Conservation (phyloP, 345 rosid genomes). For the Aethionema arabicum region DNA sequence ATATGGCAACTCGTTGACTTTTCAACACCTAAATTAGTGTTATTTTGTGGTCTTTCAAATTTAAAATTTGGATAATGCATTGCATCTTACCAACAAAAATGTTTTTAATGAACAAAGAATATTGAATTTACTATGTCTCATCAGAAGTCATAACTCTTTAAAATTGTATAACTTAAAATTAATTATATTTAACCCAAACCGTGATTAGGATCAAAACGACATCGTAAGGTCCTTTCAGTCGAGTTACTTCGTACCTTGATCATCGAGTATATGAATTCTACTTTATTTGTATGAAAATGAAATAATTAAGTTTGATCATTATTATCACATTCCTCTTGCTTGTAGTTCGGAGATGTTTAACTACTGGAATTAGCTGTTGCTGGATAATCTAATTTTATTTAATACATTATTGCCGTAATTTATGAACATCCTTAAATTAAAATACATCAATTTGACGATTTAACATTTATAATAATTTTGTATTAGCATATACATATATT, state of each 20-base stretch:
- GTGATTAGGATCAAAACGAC: too few species aligned
- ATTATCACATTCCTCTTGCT: slow-evolving; percentile 29
- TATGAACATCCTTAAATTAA: slow-evolving; percentile 4
- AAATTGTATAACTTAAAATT: too few species aligned
- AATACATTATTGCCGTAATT: slow-evolving; percentile 8
- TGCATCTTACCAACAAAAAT: too few species aligned
- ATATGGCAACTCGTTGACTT: background rate
- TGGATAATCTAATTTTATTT: background rate
- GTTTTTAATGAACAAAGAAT: too few species aligned
- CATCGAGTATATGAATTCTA: background rate
- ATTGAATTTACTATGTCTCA: too few species aligned
- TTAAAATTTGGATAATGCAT: background rate
- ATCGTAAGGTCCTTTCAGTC: too few species aligned
- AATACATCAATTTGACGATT: slow-evolving; percentile 1
- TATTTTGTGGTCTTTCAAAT: background rate
- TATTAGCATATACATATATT: slow-evolving; percentile 10
- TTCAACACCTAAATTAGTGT: background rate
- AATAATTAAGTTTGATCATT: background rate
- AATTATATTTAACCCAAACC: too few species aligned
- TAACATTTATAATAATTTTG: slow-evolving; percentile 6
- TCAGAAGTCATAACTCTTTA: too few species aligned
- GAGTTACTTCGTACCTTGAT: too few species aligned
- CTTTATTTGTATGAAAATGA: background rate
- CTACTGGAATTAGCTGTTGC: slow-evolving; percentile 27
- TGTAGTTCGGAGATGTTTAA: slow-evolving; percentile 17